A percentile compares a stretch with the other conserved stretches of the same genome.
Conservation (phyloP, 2,329 filamentous ascomycete genomes). For the Aspergillus sp. region DNA sequence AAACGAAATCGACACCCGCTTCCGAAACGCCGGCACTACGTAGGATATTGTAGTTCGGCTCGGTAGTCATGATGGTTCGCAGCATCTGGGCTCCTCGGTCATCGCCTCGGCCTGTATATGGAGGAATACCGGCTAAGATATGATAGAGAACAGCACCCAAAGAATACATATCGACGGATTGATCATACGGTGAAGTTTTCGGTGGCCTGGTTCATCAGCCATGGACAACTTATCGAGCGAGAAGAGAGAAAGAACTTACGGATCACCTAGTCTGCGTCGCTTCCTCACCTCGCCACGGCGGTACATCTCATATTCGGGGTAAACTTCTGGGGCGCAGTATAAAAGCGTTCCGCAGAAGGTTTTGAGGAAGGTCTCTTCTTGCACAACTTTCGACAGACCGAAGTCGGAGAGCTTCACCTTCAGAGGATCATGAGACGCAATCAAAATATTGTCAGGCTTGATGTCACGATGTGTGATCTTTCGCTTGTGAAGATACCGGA, state of each 20-base stretch:
- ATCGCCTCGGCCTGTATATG: slow-evolving; percentile 78
- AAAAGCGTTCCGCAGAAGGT: slow-evolving; percentile 96
- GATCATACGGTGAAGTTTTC: slow-evolving; percentile 73
- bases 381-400: slow-evolving; percentile 91
- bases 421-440: slow-evolving; percentile 73
- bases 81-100: slow-evolving; percentile 79
- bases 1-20: slow-evolving; percentile 73
- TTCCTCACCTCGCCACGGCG: slow-evolving; percentile 65
- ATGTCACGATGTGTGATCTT: slow-evolving; percentile 98
- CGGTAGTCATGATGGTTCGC: slow-evolving; percentile 77
- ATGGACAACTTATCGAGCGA: neutral
- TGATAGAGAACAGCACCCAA: slow-evolving; percentile 91
- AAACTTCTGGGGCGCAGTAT: slow-evolving; percentile 96
- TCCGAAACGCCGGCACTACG: slow-evolving; percentile 63
- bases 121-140: slow-evolving; percentile 76
- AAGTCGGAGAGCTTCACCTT: slow-evolving; percentile 94
- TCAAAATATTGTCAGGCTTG: slow-evolving; percentile 96
- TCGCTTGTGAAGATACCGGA: slow-evolving; percentile 83
- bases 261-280: slow-evolving; percentile 60
- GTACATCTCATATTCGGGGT: slow-evolving; percentile 76
- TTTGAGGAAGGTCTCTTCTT: slow-evolving; percentile 88
- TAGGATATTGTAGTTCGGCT: slow-evolving; percentile 70
- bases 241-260: slow-evolving; percentile 37
- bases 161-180: slow-evolving; percentile 96
- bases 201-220: slow-evolving; percentile 44